These are phyloP conservation scores for Hebeloma cylindrosporum DNA, from an alignment of 768 basidiomycete genomes.

Conservation along the genomic window DNA sequence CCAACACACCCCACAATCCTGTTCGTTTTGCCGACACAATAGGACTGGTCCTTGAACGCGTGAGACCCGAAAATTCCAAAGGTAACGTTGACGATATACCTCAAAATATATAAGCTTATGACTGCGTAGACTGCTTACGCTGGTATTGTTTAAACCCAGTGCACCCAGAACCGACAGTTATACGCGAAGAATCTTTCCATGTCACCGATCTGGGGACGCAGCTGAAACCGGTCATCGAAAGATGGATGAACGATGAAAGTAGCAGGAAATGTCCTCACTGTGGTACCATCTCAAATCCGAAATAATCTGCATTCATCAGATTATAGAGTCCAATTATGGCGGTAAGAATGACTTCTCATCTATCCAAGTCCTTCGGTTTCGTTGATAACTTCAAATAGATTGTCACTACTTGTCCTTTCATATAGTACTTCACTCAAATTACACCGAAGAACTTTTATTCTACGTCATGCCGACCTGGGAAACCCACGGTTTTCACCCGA, in stretches of 20 bases:
- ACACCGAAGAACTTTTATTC: too few species aligned
- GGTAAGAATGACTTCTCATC: too few species aligned
- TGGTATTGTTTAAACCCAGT: constrained; percentile 82
- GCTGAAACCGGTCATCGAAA: constrained; percentile 86
- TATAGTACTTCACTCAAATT: too few species aligned
- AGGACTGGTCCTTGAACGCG: constrained; percentile 88
- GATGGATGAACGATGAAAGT: constrained; percentile 70
- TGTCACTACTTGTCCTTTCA: too few species aligned
- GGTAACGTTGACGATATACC: constrained; percentile 44
- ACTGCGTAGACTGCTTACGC: constrained; percentile 70
- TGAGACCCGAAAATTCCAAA: constrained; percentile 68
- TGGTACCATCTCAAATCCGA: constrained; percentile 45
- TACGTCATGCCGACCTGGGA: too few species aligned
- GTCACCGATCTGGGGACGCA: constrained; percentile 91
- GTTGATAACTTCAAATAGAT: too few species aligned
- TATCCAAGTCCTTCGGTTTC: too few species aligned
- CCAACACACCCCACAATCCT: constrained; percentile 95
- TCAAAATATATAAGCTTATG: constrained; percentile 26
- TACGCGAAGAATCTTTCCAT: constrained; percentile 76
- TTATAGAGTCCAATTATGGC: too few species aligned
- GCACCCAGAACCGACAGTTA: constrained; percentile 45
- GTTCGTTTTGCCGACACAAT: constrained; percentile 88
- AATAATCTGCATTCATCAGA: too few species aligned
- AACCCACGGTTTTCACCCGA: too few species aligned
- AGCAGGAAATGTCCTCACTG: constrained; percentile 73